Conservation (phyloP, 306 rosid genomes). For the Citrullus mucosospermus region DNA sequence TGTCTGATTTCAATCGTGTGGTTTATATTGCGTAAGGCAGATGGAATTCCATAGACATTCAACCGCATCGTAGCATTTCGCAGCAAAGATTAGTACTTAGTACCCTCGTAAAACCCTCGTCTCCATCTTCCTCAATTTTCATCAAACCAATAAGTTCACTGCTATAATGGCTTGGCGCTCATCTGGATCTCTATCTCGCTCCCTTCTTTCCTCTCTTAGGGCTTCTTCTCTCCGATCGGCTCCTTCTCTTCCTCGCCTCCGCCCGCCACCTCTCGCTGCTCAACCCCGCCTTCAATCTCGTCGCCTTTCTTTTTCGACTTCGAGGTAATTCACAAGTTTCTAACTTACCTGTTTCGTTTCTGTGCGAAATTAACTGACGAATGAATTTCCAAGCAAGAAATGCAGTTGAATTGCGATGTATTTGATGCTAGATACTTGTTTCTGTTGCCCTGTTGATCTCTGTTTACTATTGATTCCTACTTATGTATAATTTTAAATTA, state of each 20-base stretch:
- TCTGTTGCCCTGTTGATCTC: not conserved
- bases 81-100: not conserved
- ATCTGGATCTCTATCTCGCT: constrained; percentile 63
- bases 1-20: not conserved
- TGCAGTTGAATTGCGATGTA: not conserved
- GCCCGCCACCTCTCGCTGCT: constrained; percentile 45
- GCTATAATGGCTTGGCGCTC: constrained; percentile 58
- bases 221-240: constrained; percentile 48
- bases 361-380: not conserved
- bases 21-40: not conserved
- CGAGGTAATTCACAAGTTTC: constrained; percentile 29
- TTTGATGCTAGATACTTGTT: not conserved
- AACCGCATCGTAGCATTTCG: not conserved
- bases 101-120: constrained; percentile 21
- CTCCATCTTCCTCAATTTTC: not conserved
- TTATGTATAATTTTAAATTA: not conserved
- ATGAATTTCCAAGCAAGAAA: not conserved
- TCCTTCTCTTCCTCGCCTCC: constrained; percentile 46
- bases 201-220: constrained; percentile 54
- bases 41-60: not conserved
- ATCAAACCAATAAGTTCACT: not conserved
- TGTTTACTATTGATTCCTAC: not conserved
- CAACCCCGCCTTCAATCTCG: constrained; percentile 62
- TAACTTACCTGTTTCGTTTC: not conserved
- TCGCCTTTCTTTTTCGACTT: constrained; percentile 49